Conservation (phyloP, 1,139 yeast species). For the Suhomyces bolitotheri region DNA sequence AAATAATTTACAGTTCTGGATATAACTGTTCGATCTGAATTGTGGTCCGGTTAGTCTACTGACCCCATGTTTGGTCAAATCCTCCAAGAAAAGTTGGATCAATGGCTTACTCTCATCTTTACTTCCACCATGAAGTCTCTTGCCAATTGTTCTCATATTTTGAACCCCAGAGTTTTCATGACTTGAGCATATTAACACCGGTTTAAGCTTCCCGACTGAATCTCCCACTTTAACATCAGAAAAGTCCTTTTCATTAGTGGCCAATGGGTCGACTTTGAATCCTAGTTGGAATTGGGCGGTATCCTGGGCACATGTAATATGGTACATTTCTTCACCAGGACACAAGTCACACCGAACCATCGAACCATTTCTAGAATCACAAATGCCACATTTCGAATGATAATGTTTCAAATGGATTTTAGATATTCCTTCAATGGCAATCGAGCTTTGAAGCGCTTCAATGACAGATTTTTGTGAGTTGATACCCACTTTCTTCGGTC, state of each 20-base stretch:
- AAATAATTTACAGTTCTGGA: slow-evolving; percentile 22
- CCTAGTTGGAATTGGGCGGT: slow-evolving; percentile 45
- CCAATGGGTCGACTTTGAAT: slow-evolving; percentile 36
- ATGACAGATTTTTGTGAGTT: slow-evolving; percentile 26
- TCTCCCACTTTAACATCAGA: slow-evolving; percentile 29
- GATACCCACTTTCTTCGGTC: slow-evolving; percentile 6
- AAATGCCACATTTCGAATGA: slow-evolving; percentile 28
- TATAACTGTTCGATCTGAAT: slow-evolving; percentile 32
- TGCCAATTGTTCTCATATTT: slow-evolving; percentile 35
- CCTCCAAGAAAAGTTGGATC: slow-evolving; percentile 45
- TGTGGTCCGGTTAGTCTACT: slow-evolving; percentile 33
- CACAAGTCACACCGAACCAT: slow-evolving; percentile 35
- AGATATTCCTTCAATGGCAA: slow-evolving; percentile 34
- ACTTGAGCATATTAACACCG: slow-evolving; percentile 44
- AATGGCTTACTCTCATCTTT: slow-evolving; percentile 36
- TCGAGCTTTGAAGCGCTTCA: slow-evolving; percentile 21
- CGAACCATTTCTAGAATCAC: slow-evolving; percentile 33
- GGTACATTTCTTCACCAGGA: slow-evolving; percentile 33
- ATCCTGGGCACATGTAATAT: slow-evolving; percentile 70
- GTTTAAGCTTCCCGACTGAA: slow-evolving; percentile 41
- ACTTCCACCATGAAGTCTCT: slow-evolving; percentile 26
- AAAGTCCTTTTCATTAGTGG: slow-evolving; percentile 18
- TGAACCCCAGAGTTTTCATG: slow-evolving; percentile 28
- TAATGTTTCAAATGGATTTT: slow-evolving; percentile 28
- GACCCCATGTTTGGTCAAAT: slow-evolving; percentile 27